Base-by-base conservation (phyloP, 192 early-diverging fungal species). In the Diversispora epigaea region DNA sequence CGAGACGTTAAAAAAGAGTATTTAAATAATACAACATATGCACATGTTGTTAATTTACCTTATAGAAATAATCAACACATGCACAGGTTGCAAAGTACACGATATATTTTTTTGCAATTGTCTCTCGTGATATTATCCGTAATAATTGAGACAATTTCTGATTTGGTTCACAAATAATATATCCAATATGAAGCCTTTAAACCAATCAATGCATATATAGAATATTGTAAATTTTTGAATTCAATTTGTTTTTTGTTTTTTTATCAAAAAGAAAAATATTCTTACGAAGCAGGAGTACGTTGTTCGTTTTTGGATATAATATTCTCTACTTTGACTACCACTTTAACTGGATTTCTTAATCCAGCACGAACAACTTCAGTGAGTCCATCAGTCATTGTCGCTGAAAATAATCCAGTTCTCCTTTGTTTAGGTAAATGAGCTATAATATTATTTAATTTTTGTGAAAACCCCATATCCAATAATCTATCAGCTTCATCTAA, bases 81-180 rank as follows among this genome's bases (percentile, higher is more conserved):
- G 96, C 94, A 72, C 97, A 96, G 0, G 96, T 97, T n/a, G 91
- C 89, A 76, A 98, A 95, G 76, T 98, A 99, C 14, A 97, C 86
- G 55, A 99, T 97, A 52, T 89, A 91, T 77, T 97, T 98, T 71
- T 91, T 89, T 63, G 89, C 86, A 21, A 69, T 65, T 3, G 73
- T 79, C 74, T 82, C 80, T 32, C 75, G 80, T 46, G 85, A 83
- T 21, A 95, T 79, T 39, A 91, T 75, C 56, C 91, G 90, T 39
- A 91, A 73, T 3, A 98, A 67, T 77, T 92, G 88, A 4, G 89
- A 83, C 49, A 95, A 77, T 79, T 98, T 98, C 76, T 95, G 91
- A 40, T 93, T 89, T 6, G 92, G 90, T 54, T 91, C 83, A 62
- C 91, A 89, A 0, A 96, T 77, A 55, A 95, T 81, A 64, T 94